A percentile compares a stretch with the other conserved stretches of the same genome.
phyloP scores from a whole-genome alignment of 805 yeast genomes.

The Ogataea pignaliae region DNA sequence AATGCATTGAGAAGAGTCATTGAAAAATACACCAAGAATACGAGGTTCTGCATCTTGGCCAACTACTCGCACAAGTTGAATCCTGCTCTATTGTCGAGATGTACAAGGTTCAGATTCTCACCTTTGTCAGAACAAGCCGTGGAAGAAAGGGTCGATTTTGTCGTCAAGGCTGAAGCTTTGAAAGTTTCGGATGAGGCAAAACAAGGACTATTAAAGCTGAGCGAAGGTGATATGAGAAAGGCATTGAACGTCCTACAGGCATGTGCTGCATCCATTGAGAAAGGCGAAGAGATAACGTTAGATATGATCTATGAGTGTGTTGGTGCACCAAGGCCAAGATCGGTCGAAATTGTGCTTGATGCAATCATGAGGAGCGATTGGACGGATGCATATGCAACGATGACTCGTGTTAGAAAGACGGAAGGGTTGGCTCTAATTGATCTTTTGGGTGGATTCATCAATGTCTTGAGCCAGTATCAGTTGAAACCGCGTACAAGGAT shows the following conservation, averaged over 20 bases:
- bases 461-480: conserved; percentile 64
- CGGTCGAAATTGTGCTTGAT: conserved; percentile 69
- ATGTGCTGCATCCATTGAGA: conserved; percentile 70
- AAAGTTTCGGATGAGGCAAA: conserved; percentile 55
- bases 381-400: conserved; percentile 67
- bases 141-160: conserved; percentile 59
- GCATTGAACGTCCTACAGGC: conserved; percentile 93
- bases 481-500: conserved; percentile 59
- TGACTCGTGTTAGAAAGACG: conserved; percentile 56
- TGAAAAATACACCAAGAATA: conserved; percentile 89
- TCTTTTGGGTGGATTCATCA: conserved; percentile 70
- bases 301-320: conserved; percentile 88
- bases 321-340: conserved; percentile 92
- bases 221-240: conserved; percentile 96
- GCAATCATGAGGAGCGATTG: conserved; percentile 84
- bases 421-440: conserved; percentile 92
- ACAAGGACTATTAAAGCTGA: conserved; percentile 59
- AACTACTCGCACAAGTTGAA: conserved; percentile 93
- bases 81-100: conserved; percentile 91
- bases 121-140: conserved; percentile 73
- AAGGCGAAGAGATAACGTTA: conserved; percentile 51
- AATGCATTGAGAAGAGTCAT: conserved; percentile 79
- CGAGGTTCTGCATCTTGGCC: conserved; percentile 93
- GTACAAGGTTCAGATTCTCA: conserved; percentile 90
- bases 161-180: conserved; percentile 64